Evolutionary conservation across 805 yeast genomes (phyloP).

Genomic region (Hanseniaspora jakobsenii): DNA sequence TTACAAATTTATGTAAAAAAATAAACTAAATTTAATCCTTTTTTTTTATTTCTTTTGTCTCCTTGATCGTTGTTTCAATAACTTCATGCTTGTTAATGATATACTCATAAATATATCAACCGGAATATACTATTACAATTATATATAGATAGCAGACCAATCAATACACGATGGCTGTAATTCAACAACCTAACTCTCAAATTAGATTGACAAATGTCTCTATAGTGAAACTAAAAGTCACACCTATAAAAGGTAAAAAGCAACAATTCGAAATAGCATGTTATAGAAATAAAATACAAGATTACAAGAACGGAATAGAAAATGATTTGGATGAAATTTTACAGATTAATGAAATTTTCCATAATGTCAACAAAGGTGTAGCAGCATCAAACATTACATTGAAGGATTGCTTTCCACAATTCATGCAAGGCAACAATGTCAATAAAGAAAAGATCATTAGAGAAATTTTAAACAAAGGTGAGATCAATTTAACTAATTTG

Average conservation of each 20-base stretch:
- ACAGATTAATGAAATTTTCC: conserved; percentile 88
- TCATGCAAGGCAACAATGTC: conserved; percentile 39
- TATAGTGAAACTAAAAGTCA: conserved; percentile 53
- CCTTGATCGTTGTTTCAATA: too few relatives aligned
- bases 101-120: too few relatives aligned
- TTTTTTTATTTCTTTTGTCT: too few relatives aligned
- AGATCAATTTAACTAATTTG: conserved; percentile 85
- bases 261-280: conserved; percentile 92
- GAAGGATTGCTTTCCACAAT: conserved; percentile 31
- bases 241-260: conserved; percentile 54
- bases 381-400: conserved; percentile 83
- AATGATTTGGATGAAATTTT: conserved; percentile 91
- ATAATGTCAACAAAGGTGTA: conserved; percentile 87
- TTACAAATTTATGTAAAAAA: too few relatives aligned
- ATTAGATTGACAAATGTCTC: conserved; percentile 90
- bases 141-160: not conserved
- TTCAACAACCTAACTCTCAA: conserved; percentile 80
- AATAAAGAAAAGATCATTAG: conserved; percentile 62
- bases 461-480: conserved; percentile 82
- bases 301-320: conserved; percentile 59
- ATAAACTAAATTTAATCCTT: too few relatives aligned
- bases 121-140: not conserved
- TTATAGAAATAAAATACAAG: conserved; percentile 93
- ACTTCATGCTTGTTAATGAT: too few relatives aligned
- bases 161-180: conserved; percentile 22